Conservation (phyloP, 2,329 filamentous ascomycete species). For the Ceratocystis diversiconidia region DNA sequence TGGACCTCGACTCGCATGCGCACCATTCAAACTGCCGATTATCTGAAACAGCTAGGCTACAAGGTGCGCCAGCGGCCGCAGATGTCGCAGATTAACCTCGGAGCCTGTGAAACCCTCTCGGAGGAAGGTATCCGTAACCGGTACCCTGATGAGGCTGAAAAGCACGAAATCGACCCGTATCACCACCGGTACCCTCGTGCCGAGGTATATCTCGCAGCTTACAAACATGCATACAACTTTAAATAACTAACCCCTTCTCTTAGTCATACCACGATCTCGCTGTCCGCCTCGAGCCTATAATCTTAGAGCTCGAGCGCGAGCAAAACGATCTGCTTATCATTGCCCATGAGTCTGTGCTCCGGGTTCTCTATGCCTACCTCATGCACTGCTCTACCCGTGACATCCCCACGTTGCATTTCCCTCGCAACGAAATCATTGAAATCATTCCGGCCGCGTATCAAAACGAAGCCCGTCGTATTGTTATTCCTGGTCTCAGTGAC, state of each 20-base stretch:
- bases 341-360: slow-evolving; percentile 92
- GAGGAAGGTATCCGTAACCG: slow-evolving; percentile 65
- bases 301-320: slow-evolving; percentile 90
- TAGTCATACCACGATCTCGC: slow-evolving; percentile 96
- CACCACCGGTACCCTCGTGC: slow-evolving; percentile 92
- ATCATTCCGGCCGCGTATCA: slow-evolving; percentile 97
- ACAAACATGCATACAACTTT: too few species aligned
- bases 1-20: slow-evolving; percentile 90
- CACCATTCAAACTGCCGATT: slow-evolving; percentile 79
- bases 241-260: slow-evolving; percentile 15
- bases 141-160: slow-evolving; percentile 81
- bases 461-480: slow-evolving; percentile 83
- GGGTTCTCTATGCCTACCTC: slow-evolving; percentile 90
- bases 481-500: slow-evolving; percentile 55
- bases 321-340: slow-evolving; percentile 97
- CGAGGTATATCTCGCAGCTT: slow-evolving; percentile 44
- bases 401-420: slow-evolving; percentile 85
- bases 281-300: slow-evolving; percentile 94
- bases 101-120: slow-evolving; percentile 86
- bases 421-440: slow-evolving; percentile 94
- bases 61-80: slow-evolving; percentile 84
- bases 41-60: slow-evolving; percentile 65
- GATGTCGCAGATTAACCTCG: slow-evolving; percentile 94
- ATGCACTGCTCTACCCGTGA: slow-evolving; percentile 97
- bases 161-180: slow-evolving; percentile 89